Conservation (phyloP, 106 monocot genomes). For the Agapanthus africanus region DNA sequence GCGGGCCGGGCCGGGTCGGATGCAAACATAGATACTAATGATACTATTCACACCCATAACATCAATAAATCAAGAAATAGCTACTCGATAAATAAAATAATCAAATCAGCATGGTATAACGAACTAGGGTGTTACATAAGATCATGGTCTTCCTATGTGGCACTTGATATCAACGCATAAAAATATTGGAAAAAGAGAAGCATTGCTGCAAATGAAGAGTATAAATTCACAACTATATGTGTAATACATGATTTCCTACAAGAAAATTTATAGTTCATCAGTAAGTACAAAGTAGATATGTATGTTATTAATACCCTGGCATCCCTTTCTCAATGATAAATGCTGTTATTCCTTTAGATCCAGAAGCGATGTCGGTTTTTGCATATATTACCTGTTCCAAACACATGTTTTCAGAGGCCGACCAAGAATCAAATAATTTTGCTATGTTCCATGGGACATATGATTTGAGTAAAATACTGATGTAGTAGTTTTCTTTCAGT, state of each 20-base stretch:
- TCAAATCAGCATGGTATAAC: too few relatives aligned
- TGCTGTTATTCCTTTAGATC: constrained; percentile 97
- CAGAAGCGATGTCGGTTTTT: constrained; percentile 79
- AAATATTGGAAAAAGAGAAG: not conserved
- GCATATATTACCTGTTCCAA: constrained; percentile 82
- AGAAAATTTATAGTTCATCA: not conserved
- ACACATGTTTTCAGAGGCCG: constrained; percentile 8
- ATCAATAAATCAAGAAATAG: too few relatives aligned
- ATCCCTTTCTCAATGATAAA: constrained; percentile 98
- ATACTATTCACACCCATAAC: too few relatives aligned
- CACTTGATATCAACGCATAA: not conserved
- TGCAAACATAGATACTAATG: too few relatives aligned
- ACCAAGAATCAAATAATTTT: not conserved
- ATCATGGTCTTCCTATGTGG: not conserved
- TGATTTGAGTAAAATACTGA: not conserved
- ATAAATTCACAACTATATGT: not conserved
- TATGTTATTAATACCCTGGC: constrained; percentile 55
- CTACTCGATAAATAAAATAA: too few relatives aligned
- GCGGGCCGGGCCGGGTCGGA: too few relatives aligned
- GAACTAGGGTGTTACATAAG: too few relatives aligned
- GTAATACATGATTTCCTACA: not conserved
- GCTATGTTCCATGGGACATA: not conserved
- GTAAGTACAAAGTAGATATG: not conserved
- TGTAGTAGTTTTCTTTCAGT: not conserved
- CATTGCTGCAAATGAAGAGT: not conserved